Base-by-base conservation (phyloP, 2,329 filamentous ascomycete genomes). In the Claviceps pusilla region DNA sequence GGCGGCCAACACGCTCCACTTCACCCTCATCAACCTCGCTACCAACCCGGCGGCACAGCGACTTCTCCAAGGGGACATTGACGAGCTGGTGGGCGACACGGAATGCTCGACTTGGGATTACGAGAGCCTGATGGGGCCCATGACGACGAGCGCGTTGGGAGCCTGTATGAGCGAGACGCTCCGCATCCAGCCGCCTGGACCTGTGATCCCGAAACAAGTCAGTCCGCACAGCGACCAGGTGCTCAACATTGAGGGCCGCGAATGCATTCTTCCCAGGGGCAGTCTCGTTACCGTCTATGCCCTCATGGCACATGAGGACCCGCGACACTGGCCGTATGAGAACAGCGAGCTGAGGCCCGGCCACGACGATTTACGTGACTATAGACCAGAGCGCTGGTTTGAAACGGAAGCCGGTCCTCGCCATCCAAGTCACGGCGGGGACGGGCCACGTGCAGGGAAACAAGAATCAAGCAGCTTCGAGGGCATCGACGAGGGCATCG, bases 81-180 rank as follows among this genome's bases (percentile, higher is more conserved):
- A 89, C 64, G 68, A 71, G 14, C 77, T 87, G 10, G 72, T 90
- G 33, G 78, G 78, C 28, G 72, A 75, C 41, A 68, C 72, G 16
- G 76, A 84, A 28, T 75, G 80, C 4, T 67, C 68, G 0, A 73
- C 77, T 7, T 91, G 87, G 87, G 75, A 81, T 60, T 91, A 88
- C 64, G 86, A 90, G 48, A 68, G 72, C 11, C 73, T 79, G 60
- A 74, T 90, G 57, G 81, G 79, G 47, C 72, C 76, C 9, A 74
- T 93, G 56, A 78, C 87, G 59, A 79, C 76, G 11, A 81, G 82
- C 56, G 83, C 87, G 75, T 70, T 84, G 10, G 87, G 84, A 19
- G 87, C 87, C 4, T 78, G 84, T 60, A 78, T 91, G 75, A 87
- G 89, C 63, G 87, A 93, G 71, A 82, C 84, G 42, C 74, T 93